Evolutionary conservation across 495 filamentous ascomycete species (phyloP).

Genomic region (Darksidea phi): DNA sequence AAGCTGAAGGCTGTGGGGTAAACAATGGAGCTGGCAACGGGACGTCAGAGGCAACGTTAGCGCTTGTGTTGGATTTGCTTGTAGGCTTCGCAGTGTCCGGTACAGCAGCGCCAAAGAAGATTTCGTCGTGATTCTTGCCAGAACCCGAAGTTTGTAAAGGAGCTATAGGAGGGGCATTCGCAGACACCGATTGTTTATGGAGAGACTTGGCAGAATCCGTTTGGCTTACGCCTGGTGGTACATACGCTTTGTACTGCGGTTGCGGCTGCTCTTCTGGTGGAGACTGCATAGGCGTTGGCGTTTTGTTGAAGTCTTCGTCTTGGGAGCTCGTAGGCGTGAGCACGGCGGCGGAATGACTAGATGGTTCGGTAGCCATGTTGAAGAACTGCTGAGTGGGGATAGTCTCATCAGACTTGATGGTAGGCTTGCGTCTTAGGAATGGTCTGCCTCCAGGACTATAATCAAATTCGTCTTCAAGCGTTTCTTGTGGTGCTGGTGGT

Average conservation of each 20-base stretch:
- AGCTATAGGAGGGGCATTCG: not conserved
- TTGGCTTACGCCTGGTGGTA: slow-evolving; percentile 10
- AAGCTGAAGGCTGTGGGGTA: not conserved
- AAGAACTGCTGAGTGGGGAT: slow-evolving; percentile 14
- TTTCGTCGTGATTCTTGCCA: slow-evolving; percentile 26
- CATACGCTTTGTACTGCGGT: slow-evolving; percentile 24
- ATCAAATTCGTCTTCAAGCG: slow-evolving; percentile 7
- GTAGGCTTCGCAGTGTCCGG: slow-evolving; percentile 10
- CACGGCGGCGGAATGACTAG: slow-evolving; percentile 23
- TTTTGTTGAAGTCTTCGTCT: slow-evolving; percentile 31
- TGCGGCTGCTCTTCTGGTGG: slow-evolving; percentile 23
- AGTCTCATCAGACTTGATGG: slow-evolving; percentile 15
- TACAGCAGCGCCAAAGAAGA: slow-evolving; percentile 20
- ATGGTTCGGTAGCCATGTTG: slow-evolving; percentile 9
- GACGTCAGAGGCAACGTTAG: slow-evolving; percentile 5
- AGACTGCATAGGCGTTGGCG: slow-evolving; percentile 24
- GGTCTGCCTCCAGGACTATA: slow-evolving; percentile 38
- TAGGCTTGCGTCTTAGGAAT: slow-evolving; percentile 15
- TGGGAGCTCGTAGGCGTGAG: slow-evolving; percentile 30
- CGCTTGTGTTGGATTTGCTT: slow-evolving; percentile 17
- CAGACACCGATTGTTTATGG: slow-evolving; percentile 25
- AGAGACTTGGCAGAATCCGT: not conserved
- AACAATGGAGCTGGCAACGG: slow-evolving; percentile 16
- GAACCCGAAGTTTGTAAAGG: slow-evolving; percentile 1
- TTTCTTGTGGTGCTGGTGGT: slow-evolving; percentile 3